These are phyloP conservation scores for Lycium ferocissimum DNA, from an alignment of 257 asterid genomes.

Conservation along the genomic window DNA sequence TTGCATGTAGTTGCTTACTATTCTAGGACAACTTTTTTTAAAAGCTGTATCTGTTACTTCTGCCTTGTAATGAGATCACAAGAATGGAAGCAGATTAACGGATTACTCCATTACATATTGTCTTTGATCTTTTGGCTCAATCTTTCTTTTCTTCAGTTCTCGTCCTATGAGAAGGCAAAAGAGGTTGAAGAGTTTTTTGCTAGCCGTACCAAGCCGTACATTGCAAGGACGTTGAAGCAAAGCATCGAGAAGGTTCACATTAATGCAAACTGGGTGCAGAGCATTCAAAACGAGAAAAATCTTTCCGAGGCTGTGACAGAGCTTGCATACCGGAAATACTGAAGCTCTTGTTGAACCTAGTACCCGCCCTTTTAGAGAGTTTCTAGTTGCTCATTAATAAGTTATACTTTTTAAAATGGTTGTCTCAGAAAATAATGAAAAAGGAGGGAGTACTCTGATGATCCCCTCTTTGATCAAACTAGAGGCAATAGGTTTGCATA, in stretches of 20 bases:
- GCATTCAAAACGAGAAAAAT: constrained; percentile 73
- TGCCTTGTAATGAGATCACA: not conserved
- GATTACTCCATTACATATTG: no score
- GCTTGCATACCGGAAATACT: constrained; percentile 71
- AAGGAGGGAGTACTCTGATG: not conserved
- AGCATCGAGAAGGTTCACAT: constrained; percentile 81
- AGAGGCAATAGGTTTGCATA: not conserved
- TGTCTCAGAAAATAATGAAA: not conserved
- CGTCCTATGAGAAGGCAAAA: constrained; percentile 73
- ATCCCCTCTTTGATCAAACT: not conserved
- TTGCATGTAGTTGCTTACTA: constrained; percentile 29
- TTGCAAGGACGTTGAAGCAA: constrained; percentile 91
- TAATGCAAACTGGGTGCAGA: constrained; percentile 75
- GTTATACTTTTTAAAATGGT: not conserved
- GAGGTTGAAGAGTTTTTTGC: constrained; percentile 78
- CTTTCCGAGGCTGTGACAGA: constrained; percentile 65
- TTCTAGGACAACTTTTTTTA: not conserved
- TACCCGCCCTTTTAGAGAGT: not conserved
- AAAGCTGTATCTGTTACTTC: not conserved
- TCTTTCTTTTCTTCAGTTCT: constrained; percentile 52
- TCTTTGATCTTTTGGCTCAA: constrained; percentile 19
- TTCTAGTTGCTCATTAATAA: not conserved
- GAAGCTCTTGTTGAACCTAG: not conserved
- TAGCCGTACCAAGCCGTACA: constrained; percentile 77
- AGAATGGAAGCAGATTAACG: constrained; percentile 10